Percentiles rank a stretch among this genome's conserved stretches.
Evolutionary conservation across 2,329 filamentous ascomycete genomes (phyloP).

Genomic region (Curvularia spicifera): DNA sequence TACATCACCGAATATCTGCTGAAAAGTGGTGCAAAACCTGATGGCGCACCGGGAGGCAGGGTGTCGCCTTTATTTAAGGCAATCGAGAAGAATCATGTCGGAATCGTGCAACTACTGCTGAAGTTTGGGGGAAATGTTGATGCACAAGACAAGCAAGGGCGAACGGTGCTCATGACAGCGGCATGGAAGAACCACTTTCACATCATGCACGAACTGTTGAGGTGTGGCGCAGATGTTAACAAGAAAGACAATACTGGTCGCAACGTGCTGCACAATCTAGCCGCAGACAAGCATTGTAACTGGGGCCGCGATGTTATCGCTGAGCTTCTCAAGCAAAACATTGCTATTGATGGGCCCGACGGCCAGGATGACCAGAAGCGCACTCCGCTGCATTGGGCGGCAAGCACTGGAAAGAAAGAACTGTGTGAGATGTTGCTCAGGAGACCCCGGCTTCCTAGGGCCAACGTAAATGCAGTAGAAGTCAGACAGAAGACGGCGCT

Average conservation of each 20-base stretch:
- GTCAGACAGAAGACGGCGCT: constrained; percentile 47
- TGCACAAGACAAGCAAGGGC: constrained; percentile 45
- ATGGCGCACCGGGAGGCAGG: constrained; percentile 41
- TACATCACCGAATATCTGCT: constrained; percentile 43
- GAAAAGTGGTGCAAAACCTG: constrained; percentile 43
- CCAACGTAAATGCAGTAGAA: constrained; percentile 46
- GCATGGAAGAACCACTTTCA: constrained; percentile 46
- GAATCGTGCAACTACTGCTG: constrained; percentile 42
- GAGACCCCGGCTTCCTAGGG: constrained; percentile 31
- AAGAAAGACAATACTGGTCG: constrained; percentile 43
- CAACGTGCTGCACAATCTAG: constrained; percentile 48
- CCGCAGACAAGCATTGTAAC: constrained; percentile 53
- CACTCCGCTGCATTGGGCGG: constrained; percentile 65
- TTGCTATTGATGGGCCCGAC: constrained; percentile 50
- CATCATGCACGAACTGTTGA: constrained; percentile 45
- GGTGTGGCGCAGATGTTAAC: constrained; percentile 50
- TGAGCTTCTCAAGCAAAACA: constrained; percentile 49
- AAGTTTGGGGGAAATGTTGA: constrained; percentile 43
- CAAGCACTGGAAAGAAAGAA: constrained; percentile 61
- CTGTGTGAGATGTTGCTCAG: constrained; percentile 58
- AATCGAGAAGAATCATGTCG: constrained; percentile 41
- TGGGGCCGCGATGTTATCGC: constrained; percentile 56
- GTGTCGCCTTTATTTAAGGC: constrained; percentile 42
- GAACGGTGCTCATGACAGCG: constrained; percentile 49
- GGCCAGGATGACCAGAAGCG: constrained; percentile 56